Evolutionary conservation across 116 monocot species (phyloP).

Genomic region (Posidonia oceanica): DNA sequence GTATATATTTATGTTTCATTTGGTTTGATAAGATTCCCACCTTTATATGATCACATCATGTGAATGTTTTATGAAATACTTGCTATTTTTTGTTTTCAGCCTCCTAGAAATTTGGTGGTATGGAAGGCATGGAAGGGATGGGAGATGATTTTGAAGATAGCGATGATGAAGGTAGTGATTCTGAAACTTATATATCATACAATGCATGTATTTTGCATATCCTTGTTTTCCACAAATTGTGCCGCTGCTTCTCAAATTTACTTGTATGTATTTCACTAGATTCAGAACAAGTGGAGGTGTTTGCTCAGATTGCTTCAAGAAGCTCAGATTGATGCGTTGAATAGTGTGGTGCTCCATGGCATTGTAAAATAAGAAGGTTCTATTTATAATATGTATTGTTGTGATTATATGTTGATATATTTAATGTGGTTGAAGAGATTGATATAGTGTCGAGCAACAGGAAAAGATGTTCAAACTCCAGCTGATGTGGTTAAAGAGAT

Average conservation of each 20-base stretch:
- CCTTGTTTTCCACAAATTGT: not conserved
- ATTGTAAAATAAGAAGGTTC: not conserved
- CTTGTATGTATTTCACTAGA: not conserved
- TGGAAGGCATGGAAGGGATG: conserved; percentile 2
- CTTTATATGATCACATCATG: not conserved
- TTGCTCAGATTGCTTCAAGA: not conserved
- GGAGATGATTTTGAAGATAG: conserved; percentile 7
- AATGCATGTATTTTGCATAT: not conserved
- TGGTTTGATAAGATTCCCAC: not conserved
- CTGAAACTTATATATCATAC: not conserved
- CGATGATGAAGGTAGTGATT: conserved; percentile 7
- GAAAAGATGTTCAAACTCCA: no score
- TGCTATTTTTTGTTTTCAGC: not conserved
- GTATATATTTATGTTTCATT: not conserved
- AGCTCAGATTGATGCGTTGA: not conserved
- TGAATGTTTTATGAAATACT: not conserved
- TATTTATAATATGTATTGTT: not conserved
- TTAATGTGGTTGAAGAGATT: no score
- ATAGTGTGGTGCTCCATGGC: not conserved
- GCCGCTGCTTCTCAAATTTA: no score
- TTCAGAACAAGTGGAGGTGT: not conserved
- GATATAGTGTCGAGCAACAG: no score
- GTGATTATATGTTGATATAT: not conserved
- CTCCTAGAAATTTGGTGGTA: conserved; percentile 49
- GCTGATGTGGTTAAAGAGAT: no score